A percentile compares a stretch with the other conserved stretches of the same genome.
Evolutionary conservation across 768 basidiomycete genomes (phyloP).

Genomic region (Mycena sanguinolenta): DNA sequence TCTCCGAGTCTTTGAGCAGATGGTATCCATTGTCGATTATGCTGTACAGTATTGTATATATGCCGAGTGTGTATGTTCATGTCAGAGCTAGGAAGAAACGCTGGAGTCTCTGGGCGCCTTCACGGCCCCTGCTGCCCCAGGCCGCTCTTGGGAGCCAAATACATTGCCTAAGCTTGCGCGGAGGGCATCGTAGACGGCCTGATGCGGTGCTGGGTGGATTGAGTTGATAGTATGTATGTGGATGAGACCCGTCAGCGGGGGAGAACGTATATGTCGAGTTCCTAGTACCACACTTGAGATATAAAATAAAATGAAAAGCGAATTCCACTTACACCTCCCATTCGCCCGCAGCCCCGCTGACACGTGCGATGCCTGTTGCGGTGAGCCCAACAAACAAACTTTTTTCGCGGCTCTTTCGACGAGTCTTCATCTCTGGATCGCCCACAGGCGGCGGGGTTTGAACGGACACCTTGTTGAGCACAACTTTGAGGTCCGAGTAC

Average conservation of each 20-base stretch:
- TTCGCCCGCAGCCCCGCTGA: slow-evolving; percentile 72
- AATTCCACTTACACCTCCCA: slow-evolving; percentile 77
- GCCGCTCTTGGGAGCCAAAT: slow-evolving; percentile 17
- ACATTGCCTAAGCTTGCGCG: slow-evolving; percentile 45
- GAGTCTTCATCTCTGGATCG: slow-evolving; percentile 36
- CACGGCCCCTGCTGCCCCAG: slow-evolving; percentile 23
- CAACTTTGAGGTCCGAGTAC: slow-evolving; percentile 74
- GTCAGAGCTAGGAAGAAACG: not conserved
- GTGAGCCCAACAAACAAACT: slow-evolving; percentile 66
- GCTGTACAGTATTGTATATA: not conserved
- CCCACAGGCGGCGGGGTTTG: slow-evolving; percentile 41
- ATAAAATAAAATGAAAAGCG: slow-evolving; percentile 11
- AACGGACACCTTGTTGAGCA: slow-evolving; percentile 63
- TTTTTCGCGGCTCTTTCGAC: slow-evolving; percentile 63
- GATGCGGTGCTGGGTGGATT: slow-evolving; percentile 84
- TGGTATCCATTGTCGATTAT: too few relatives aligned
- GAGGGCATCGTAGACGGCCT: slow-evolving; percentile 76
- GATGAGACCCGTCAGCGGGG: slow-evolving; percentile 73
- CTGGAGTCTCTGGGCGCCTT: slow-evolving; percentile 1
- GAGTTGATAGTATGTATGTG: slow-evolving; percentile 76
- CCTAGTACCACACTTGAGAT: slow-evolving; percentile 49
- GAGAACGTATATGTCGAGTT: slow-evolving; percentile 83
- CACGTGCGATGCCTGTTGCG: slow-evolving; percentile 71
- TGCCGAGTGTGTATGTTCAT: not conserved
- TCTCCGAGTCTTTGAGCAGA: too few relatives aligned